Evolutionary conservation across 495 filamentous ascomycete species (phyloP).

Genomic region (Aspergillus funiculosus): DNA sequence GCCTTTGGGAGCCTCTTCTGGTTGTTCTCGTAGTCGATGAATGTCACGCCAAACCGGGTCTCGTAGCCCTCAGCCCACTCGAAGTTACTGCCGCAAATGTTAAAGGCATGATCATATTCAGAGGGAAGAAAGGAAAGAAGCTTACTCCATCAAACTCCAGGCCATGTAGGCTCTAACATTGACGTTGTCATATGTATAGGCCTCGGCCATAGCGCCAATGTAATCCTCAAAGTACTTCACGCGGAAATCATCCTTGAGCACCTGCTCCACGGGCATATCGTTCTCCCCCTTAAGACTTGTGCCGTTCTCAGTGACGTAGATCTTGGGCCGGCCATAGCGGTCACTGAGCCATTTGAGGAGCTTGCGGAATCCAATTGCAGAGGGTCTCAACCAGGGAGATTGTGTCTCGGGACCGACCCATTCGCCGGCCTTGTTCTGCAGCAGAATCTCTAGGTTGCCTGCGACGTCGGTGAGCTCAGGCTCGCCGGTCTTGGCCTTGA

Average conservation of each 20-base stretch:
- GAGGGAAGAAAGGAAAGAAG: slow-evolving; percentile 1
- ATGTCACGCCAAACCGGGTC: slow-evolving; percentile 75
- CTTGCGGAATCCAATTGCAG: slow-evolving; percentile 66
- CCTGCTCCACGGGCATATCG: slow-evolving; percentile 60
- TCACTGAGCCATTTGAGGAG: slow-evolving; percentile 74
- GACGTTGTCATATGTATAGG: slow-evolving; percentile 59
- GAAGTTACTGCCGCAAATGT: slow-evolving; percentile 53
- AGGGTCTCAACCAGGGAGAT: slow-evolving; percentile 67
- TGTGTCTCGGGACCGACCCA: slow-evolving; percentile 70
- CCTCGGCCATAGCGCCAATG: slow-evolving; percentile 63
- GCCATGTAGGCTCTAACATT: slow-evolving; percentile 70
- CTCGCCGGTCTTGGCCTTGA: slow-evolving; percentile 59
- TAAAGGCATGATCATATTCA: too few species aligned
- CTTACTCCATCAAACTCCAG: slow-evolving; percentile 72
- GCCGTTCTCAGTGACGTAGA: slow-evolving; percentile 80
- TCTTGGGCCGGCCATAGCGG: slow-evolving; percentile 64
- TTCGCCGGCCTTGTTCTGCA: slow-evolving; percentile 61
- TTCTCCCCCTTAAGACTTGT: slow-evolving; percentile 75
- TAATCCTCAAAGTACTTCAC: slow-evolving; percentile 71
- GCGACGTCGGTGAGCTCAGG: slow-evolving; percentile 59
- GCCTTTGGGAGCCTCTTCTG: slow-evolving; percentile 76
- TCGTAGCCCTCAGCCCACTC: slow-evolving; percentile 74
- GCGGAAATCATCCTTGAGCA: slow-evolving; percentile 69
- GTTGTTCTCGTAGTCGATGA: slow-evolving; percentile 66
- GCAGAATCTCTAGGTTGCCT: slow-evolving; percentile 63